Evolutionary conservation across 139 green algal species (phyloP), one percentile per base, ranked within the genome.

Genomic region (Coelastrella sp.): DNA sequence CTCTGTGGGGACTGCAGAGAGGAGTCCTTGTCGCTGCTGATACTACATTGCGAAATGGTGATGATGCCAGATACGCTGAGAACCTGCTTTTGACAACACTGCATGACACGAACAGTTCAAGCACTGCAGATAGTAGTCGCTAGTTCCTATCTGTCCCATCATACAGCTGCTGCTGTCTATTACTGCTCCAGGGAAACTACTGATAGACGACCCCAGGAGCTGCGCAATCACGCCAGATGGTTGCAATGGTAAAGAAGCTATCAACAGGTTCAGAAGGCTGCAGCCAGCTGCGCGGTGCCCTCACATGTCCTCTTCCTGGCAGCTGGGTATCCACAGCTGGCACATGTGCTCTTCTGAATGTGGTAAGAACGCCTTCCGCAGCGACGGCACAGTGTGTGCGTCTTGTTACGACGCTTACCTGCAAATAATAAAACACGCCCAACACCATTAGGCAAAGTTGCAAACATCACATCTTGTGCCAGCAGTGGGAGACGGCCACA

Each of bases 331-430:
- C 94, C 97, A 90, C 97, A 99, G 30, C 91, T 90, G 38, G 90
- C 83, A 92, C 97, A 99, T 41, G 91, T 97, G 78, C 63, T 90
- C 95, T 99, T 99, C 92, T 99, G 97, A 79, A 98, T 97, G 94
- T 99, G 97, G 88, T 97, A 99, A 5, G 89, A 93, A 27, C 96
- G 90, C 43, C 92, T 81, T 30, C 96, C 96, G 89, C 96, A 99
- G 5, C 97, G 93, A 75, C 95, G 90, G 94, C 97, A 99, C 69
- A 98, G 91, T 4, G 96, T 98, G 95, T 99, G 97, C 68, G 94
- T 95, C 95, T 99, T 85, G 85, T 79, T 78, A 34, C 67, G 85
- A 75, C 67, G 77, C 67, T 86, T 79, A 73, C 69, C 53, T 69
- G 17, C 25, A 40, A 25, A 30, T 2, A 37, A 25, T 17, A 40